These are phyloP conservation scores for Sugiyamaella pinicola DNA, from an alignment of 1,139 yeast species.

Conservation along the genomic window DNA sequence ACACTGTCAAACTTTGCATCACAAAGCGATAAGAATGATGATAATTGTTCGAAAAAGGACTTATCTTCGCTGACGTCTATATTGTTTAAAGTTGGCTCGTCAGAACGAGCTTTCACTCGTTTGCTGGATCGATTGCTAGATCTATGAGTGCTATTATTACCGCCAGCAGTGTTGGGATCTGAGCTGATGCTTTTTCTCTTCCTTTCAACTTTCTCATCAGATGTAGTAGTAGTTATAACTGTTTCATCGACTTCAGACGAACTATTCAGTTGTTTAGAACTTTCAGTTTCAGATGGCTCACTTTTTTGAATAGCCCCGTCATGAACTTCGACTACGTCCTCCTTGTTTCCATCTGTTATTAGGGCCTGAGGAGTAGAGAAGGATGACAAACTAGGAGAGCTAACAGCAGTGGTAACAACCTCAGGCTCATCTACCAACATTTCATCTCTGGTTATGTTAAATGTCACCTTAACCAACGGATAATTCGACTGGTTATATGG, in stretches of 20 bases:
- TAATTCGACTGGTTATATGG: conserved; percentile 28
- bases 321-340: neutral
- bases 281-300: neutral
- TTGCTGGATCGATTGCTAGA: conserved; percentile 33
- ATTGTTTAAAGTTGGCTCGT: conserved; percentile 42
- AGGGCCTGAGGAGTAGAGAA: conserved; percentile 9
- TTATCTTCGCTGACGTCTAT: conserved; percentile 35
- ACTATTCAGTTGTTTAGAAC: neutral
- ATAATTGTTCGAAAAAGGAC: conserved; percentile 38
- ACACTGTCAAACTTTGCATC: conserved; percentile 32
- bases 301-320: neutral
- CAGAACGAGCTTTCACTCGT: conserved; percentile 37
- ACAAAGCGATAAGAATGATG: conserved; percentile 32
- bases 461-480: conserved; percentile 3
- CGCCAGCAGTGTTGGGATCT: conserved; percentile 10
- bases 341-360: neutral
- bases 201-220: conserved; percentile 7
- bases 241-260: neutral
- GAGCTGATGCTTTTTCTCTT: conserved; percentile 21
- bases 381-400: conserved; percentile 8
- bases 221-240: neutral
- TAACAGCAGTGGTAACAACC: neutral
- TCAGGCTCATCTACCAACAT: conserved; percentile 1
- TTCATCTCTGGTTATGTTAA: conserved; percentile 1
- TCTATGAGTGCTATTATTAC: conserved; percentile 15